Evolutionary conservation across 495 filamentous ascomycete species (phyloP).

Genomic region (Penicillium tannophilum): DNA sequence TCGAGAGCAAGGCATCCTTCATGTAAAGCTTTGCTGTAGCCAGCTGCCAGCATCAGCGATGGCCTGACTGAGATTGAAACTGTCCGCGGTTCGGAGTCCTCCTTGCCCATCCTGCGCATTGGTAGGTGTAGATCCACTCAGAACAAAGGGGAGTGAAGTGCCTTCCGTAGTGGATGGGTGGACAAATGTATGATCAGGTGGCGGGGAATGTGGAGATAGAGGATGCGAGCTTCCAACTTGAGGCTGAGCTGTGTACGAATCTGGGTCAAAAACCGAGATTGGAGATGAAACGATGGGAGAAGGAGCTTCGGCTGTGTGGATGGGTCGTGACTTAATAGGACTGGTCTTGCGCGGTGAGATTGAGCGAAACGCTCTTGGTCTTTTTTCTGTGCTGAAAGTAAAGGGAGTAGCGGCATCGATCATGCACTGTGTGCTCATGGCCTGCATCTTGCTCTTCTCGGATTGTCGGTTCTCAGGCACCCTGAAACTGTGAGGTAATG

Average conservation of each 20-base stretch:
- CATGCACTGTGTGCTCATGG: constrained; percentile 53
- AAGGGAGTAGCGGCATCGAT: constrained; percentile 54
- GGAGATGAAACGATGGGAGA: neutral
- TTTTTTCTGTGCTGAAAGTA: constrained; percentile 47
- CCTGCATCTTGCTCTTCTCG: constrained; percentile 24
- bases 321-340: constrained; percentile 17
- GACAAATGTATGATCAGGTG: neutral
- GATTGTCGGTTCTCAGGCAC: constrained; percentile 6
- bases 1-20: constrained; percentile 26
- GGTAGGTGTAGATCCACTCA: constrained; percentile 37
- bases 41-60: constrained; percentile 50
- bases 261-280: neutral
- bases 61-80: constrained; percentile 45
- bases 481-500: constrained; percentile 4
- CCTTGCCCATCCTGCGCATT: constrained; percentile 45
- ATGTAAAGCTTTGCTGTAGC: constrained; percentile 48
- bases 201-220: neutral
- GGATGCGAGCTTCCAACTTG: neutral
- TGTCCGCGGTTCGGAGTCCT: constrained; percentile 26
- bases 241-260: neutral
- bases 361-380: constrained; percentile 19
- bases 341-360: constrained; percentile 14
- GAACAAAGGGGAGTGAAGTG: constrained; percentile 31
- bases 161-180: constrained; percentile 13
- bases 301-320: neutral